Conservation (phyloP, 306 rosid genomes). For the Malus domestica region DNA sequence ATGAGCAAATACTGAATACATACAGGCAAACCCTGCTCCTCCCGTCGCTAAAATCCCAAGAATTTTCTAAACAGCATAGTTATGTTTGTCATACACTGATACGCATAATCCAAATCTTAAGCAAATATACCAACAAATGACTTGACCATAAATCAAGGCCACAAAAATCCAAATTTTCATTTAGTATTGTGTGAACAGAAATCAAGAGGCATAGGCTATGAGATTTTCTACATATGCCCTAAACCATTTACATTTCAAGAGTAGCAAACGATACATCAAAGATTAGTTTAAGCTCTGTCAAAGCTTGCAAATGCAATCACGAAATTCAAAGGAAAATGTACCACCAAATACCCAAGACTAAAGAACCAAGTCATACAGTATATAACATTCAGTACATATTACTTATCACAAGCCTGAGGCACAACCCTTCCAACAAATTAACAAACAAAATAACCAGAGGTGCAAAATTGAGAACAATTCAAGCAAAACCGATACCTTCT, state of each 20-base stretch:
- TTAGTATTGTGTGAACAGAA: not conserved
- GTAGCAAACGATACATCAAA: not conserved
- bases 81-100: not conserved
- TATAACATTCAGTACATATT: not conserved
- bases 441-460: not conserved
- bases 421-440: not conserved
- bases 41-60: not conserved
- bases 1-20: not conserved
- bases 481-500: conserved; percentile 50
- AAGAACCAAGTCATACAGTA: conserved; percentile 1
- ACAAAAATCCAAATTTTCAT: not conserved
- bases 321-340: not conserved
- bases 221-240: not conserved
- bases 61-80: not conserved
- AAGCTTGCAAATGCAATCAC: not conserved
- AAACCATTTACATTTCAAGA: not conserved
- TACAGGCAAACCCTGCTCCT: not conserved
- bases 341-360: not conserved
- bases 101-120: not conserved
- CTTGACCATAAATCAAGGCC: not conserved
- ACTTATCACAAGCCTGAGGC: not conserved
- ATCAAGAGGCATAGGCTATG: not conserved
- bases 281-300: not conserved
- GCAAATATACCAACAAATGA: not conserved
- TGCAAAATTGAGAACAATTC: not conserved